Percentiles rank a stretch among this genome's conserved stretches.
phyloP scores from a whole-genome alignment of 129 eudicot species.

The Helianthus tuberosus region DNA sequence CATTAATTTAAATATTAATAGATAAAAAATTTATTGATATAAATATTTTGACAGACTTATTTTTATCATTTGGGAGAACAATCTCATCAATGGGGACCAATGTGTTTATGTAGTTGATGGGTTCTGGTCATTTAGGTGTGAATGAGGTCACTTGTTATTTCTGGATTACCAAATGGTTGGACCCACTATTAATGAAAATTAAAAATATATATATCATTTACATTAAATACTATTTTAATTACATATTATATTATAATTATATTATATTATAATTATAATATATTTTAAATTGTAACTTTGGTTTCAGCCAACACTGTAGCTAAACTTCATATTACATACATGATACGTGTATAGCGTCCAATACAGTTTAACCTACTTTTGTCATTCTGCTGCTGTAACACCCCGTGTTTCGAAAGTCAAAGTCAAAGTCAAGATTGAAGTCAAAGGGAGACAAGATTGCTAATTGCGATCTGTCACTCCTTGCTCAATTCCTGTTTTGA shows the following conservation, averaged over 20 bases:
- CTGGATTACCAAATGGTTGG: slow-evolving; percentile 22
- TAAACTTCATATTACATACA: no score
- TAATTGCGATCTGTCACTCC: no score
- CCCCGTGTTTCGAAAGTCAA: no score
- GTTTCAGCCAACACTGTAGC: no score
- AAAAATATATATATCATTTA: background rate
- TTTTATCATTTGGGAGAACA: slow-evolving; percentile 21
- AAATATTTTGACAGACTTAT: background rate
- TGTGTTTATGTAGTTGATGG: slow-evolving; percentile 25
- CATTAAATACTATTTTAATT: background rate
- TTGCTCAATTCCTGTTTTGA: no score
- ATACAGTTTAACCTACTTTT: no score
- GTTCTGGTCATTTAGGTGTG: slow-evolving; percentile 35
- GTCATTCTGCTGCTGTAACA: no score
- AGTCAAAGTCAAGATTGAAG: no score
- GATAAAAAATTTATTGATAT: background rate
- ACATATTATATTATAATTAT: background rate
- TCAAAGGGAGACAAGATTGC: no score
- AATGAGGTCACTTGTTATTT: slow-evolving; percentile 30
- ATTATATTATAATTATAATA: no score
- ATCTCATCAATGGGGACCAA: slow-evolving; percentile 35
- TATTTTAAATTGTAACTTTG: no score
- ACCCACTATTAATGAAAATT: slow-evolving; percentile 2
- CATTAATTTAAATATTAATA: background rate
- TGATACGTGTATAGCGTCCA: no score